These are phyloP conservation scores for Melanomma pulvis-pyrius DNA, from an alignment of 495 filamentous ascomycete genomes.

Conservation along the genomic window DNA sequence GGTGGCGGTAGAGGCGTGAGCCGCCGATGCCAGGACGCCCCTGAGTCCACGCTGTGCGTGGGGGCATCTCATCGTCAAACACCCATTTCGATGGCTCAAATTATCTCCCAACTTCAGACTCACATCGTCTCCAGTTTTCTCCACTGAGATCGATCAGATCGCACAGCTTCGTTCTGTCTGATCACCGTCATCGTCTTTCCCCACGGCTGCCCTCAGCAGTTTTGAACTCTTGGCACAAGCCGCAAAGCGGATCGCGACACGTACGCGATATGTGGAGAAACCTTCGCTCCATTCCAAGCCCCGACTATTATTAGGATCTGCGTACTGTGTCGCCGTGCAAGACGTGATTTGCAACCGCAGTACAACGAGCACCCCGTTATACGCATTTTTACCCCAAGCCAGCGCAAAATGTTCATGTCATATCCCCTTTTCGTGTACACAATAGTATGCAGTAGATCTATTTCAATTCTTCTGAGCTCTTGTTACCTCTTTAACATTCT, in stretches of 20 bases:
- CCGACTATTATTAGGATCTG: neutral
- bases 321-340: too few relatives aligned
- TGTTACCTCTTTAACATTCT: too few relatives aligned
- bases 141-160: neutral
- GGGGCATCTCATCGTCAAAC: conserved; percentile 3
- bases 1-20: conserved; percentile 10
- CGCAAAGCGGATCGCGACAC: neutral
- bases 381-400: too few relatives aligned
- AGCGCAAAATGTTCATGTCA: too few relatives aligned
- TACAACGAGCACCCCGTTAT: too few relatives aligned
- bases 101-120: neutral
- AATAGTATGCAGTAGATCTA: too few relatives aligned
- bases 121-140: neutral
- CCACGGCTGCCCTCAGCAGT: neutral
- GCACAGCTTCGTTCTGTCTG: neutral
- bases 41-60: conserved; percentile 8
- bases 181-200: neutral
- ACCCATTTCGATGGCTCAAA: neutral
- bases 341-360: too few relatives aligned
- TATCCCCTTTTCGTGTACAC: too few relatives aligned
- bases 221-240: neutral
- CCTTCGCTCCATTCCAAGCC: neutral
- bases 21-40: conserved; percentile 1
- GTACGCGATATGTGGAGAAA: neutral
- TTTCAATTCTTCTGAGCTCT: too few relatives aligned